Percentiles rank a stretch among this genome's conserved stretches.
Evolutionary conservation across 345 rosid genomes (phyloP).

Genomic region (Viola odorata): DNA sequence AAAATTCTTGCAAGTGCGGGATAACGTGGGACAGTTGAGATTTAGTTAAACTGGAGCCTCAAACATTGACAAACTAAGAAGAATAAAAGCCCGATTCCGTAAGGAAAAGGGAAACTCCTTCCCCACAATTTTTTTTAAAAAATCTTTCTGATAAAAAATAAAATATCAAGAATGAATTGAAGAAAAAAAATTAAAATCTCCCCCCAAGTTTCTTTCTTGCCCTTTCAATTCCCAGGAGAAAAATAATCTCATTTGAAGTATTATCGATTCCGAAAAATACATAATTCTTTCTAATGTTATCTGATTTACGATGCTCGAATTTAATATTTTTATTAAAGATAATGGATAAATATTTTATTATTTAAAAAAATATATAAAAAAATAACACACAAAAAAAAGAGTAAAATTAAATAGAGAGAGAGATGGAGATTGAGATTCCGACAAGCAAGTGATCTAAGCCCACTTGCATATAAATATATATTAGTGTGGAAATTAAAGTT

Average conservation of each 20-base stretch:
- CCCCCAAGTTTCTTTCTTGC: no score
- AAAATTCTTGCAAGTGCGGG: slow-evolving; percentile 6
- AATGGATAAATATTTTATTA: no score
- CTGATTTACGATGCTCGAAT: no score
- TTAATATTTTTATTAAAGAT: neutral
- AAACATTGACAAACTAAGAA: slow-evolving; percentile 40
- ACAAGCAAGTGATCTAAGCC: slow-evolving; percentile 24
- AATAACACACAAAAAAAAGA: neutral
- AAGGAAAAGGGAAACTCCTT: slow-evolving; percentile 38
- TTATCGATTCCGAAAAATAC: no score
- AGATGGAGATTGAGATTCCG: slow-evolving; percentile 29
- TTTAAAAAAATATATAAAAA: neutral
- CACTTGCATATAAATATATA: slow-evolving; percentile 14
- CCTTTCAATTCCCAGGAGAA: no score
- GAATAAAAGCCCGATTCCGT: slow-evolving; percentile 38
- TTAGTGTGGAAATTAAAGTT: slow-evolving; percentile 17
- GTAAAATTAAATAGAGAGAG: neutral
- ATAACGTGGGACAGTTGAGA: slow-evolving; percentile 47
- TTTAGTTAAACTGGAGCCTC: slow-evolving; percentile 44
- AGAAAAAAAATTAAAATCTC: neutral
- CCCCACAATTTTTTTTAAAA: slow-evolving; percentile 7
- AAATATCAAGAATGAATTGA: neutral
- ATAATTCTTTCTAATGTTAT: no score
- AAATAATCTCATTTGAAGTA: no score
- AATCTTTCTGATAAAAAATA: neutral